These are phyloP conservation scores for Glomus cerebriforme DNA, from an alignment of 192 early-diverging fungal genomes.

Conservation along the genomic window DNA sequence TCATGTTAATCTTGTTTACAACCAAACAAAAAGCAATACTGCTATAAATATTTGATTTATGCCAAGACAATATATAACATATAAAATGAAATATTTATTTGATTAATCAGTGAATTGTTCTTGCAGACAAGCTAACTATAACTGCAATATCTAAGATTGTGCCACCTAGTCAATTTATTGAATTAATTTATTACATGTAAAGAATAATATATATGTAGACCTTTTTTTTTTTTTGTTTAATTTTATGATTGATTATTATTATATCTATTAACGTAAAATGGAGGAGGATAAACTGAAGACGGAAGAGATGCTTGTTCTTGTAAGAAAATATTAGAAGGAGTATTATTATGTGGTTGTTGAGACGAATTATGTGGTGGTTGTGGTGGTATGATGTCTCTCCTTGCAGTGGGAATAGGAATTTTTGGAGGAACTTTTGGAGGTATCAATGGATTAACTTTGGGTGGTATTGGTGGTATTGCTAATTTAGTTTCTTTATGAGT, in stretches of 20 bases:
- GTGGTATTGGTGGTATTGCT: not conserved
- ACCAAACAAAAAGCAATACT: no score
- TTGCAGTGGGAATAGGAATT: not conserved
- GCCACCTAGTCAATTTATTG: no score
- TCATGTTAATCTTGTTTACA: no score
- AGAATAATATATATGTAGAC: not conserved
- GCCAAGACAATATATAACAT: no score
- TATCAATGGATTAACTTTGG: no score
- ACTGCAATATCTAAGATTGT: no score
- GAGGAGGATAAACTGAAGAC: not conserved
- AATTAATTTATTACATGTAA: not conserved
- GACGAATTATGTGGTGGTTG: not conserved
- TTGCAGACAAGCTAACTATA: no score
- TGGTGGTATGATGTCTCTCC: not conserved
- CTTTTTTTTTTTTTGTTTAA: no score
- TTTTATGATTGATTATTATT: not conserved
- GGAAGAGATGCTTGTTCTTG: not conserved
- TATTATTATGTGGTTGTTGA: no score
- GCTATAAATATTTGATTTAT: no score
- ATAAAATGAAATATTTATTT: no score
- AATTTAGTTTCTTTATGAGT: not conserved
- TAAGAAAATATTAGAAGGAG: not conserved
- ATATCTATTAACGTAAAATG: not conserved
- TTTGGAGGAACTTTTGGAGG: not conserved
- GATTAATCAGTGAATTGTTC: no score